phyloP scores from a whole-genome alignment of 2,329 filamentous ascomycete species.

The Sphaceloma murrayae region DNA sequence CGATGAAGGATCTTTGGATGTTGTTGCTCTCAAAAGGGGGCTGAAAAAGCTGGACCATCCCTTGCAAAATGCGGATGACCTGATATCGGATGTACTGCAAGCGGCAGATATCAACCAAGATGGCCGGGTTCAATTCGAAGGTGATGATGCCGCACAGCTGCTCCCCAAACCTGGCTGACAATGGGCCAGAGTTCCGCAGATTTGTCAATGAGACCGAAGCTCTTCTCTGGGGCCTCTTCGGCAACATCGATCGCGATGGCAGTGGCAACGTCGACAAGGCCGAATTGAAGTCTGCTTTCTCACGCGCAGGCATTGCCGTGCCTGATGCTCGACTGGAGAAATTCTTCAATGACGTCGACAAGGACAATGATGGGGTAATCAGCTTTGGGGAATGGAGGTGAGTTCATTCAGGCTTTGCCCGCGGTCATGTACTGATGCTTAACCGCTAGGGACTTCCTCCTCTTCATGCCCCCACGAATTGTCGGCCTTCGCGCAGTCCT shows the following conservation, averaged over 20 bases:
- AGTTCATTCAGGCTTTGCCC: slow-evolving; percentile 26
- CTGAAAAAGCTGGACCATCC: slow-evolving; percentile 84
- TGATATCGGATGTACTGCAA: slow-evolving; percentile 70
- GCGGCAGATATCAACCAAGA: slow-evolving; percentile 80
- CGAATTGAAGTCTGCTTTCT: slow-evolving; percentile 74
- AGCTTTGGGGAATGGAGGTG: slow-evolving; percentile 96
- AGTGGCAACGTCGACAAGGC: slow-evolving; percentile 78
- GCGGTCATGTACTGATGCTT: slow-evolving; percentile 17
- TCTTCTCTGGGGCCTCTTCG: slow-evolving; percentile 73
- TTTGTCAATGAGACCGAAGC: slow-evolving; percentile 84
- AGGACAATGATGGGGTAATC: slow-evolving; percentile 77
- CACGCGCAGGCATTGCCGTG: slow-evolving; percentile 66
- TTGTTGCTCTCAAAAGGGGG: slow-evolving; percentile 74
- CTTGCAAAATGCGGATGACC: slow-evolving; percentile 81
- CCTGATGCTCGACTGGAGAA: slow-evolving; percentile 65
- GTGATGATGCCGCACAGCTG: slow-evolving; percentile 38
- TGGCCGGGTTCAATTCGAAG: slow-evolving; percentile 82
- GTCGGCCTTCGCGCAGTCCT: slow-evolving; percentile 72
- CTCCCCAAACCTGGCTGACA: not conserved
- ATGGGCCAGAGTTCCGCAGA: slow-evolving; percentile 63
- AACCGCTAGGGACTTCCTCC: slow-evolving; percentile 78
- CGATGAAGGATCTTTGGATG: slow-evolving; percentile 68
- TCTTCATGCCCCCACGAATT: slow-evolving; percentile 67
- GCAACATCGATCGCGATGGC: slow-evolving; percentile 72
- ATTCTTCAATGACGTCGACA: slow-evolving; percentile 86